Conservation (phyloP, 257 asterid species). For the Agastache rugosa region DNA sequence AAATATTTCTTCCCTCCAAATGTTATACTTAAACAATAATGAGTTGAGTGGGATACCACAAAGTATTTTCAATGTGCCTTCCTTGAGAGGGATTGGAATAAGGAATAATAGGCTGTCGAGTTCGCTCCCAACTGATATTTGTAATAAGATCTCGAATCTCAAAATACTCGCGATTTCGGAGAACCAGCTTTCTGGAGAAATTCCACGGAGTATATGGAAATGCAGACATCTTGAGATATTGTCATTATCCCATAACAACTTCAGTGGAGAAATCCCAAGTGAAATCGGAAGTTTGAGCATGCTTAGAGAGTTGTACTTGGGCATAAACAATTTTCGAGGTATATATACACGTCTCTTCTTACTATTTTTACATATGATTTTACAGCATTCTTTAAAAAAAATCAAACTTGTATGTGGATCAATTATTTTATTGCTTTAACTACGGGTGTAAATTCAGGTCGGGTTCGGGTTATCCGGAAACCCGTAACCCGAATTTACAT, state of each 20-base stretch:
- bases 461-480: too few species aligned
- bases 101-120: background rate
- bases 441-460: too few species aligned
- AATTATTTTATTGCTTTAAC: too few species aligned
- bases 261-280: background rate
- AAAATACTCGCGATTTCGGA: background rate
- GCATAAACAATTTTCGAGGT: too few species aligned
- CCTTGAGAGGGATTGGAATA: background rate
- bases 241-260: background rate
- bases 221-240: background rate
- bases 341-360: too few species aligned
- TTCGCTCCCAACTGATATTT: background rate
- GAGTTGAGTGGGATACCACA: background rate
- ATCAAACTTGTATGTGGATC: too few species aligned
- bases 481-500: too few species aligned
- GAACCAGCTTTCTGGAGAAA: constrained; percentile 15
- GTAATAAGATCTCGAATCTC: background rate
- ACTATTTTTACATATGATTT: too few species aligned
- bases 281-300: background rate
- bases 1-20: background rate
- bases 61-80: background rate
- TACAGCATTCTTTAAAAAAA: too few species aligned
- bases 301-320: background rate
- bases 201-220: background rate
- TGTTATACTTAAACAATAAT: too few species aligned